Evolutionary conservation across 208 protist genomes (phyloP).

Genomic region (Trypanosoma rangeli): DNA sequence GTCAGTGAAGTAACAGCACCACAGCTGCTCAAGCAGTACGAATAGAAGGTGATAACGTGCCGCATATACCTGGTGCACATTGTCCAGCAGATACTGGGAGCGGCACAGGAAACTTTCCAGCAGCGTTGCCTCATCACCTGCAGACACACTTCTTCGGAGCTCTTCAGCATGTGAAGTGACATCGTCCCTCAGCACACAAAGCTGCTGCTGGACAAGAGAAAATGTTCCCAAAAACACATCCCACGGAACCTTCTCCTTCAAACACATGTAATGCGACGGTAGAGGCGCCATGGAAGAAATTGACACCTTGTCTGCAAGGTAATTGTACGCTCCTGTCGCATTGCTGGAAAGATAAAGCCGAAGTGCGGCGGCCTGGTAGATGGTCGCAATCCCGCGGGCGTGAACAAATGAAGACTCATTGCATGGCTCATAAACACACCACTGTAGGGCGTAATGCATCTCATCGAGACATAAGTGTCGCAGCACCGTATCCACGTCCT

Average conservation of each 20-base stretch:
- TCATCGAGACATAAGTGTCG: constrained; percentile 47
- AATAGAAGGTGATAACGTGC: constrained; percentile 54
- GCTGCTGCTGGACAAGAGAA: constrained; percentile 34
- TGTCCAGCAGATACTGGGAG: constrained; percentile 68
- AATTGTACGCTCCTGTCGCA: neutral
- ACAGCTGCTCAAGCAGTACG: constrained; percentile 54
- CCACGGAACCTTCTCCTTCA: constrained; percentile 38
- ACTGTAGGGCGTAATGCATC: constrained; percentile 62
- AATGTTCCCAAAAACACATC: constrained; percentile 40
- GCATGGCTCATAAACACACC: constrained; percentile 54
- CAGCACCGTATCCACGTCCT: constrained; percentile 19
- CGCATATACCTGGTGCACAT: constrained; percentile 53
- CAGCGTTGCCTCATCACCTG: constrained; percentile 17
- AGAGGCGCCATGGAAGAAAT: neutral
- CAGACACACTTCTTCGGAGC: constrained; percentile 1
- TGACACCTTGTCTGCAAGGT: neutral
- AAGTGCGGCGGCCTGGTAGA: constrained; percentile 45
- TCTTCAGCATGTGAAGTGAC: constrained; percentile 21
- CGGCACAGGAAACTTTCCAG: constrained; percentile 24
- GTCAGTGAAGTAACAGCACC: constrained; percentile 49
- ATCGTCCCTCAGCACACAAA: constrained; percentile 28
- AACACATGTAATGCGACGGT: constrained; percentile 5
- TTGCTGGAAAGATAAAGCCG: constrained; percentile 22
- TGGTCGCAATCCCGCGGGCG: constrained; percentile 40
- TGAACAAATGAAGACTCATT: constrained; percentile 78